Conservation (phyloP, 345 rosid species). For the Aethionema arabicum region DNA sequence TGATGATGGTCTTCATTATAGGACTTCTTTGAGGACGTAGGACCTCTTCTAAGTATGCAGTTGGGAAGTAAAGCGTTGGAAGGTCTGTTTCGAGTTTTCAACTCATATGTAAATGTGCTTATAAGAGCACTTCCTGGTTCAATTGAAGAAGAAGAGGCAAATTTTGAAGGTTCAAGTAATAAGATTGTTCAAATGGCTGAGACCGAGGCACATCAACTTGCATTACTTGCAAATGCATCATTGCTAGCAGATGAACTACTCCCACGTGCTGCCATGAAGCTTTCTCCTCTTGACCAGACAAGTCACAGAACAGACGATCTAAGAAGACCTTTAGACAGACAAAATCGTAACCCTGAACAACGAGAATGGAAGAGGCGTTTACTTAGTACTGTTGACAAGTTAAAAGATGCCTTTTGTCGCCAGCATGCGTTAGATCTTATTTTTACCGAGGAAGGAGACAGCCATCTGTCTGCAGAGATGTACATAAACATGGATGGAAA, state of each 20-base stretch:
- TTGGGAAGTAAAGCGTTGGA: slow-evolving; percentile 91
- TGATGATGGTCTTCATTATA: slow-evolving; percentile 30
- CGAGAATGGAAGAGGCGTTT: slow-evolving; percentile 99
- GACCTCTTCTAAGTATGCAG: slow-evolving; percentile 96
- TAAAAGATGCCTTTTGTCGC: slow-evolving; percentile 89
- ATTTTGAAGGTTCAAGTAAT: slow-evolving; percentile 69
- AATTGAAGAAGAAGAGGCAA: slow-evolving; percentile 93
- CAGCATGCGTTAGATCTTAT: slow-evolving; percentile 98
- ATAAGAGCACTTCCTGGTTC: slow-evolving; percentile 95
- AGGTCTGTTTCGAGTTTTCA: slow-evolving; percentile 91
- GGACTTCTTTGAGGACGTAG: slow-evolving; percentile 99
- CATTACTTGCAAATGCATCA: slow-evolving; percentile 96
- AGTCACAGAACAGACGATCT: slow-evolving; percentile 63
- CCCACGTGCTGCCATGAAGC: slow-evolving; percentile 98
- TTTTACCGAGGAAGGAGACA: slow-evolving; percentile 96
- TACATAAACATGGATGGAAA: slow-evolving; percentile 80
- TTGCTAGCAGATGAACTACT: slow-evolving; percentile 92
- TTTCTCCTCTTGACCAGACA: slow-evolving; percentile 60
- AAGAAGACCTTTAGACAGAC: slow-evolving; percentile 78
- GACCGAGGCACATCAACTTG: slow-evolving; percentile 92
- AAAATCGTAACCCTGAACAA: slow-evolving; percentile 96
- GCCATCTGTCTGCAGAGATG: slow-evolving; percentile 88
- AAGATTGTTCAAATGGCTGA: slow-evolving; percentile 95
- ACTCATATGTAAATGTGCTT: slow-evolving; percentile 79
- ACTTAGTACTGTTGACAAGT: slow-evolving; percentile 74